phyloP scores from a whole-genome alignment of 1,284 basidiomycete genomes.

The Melampsora americana region DNA sequence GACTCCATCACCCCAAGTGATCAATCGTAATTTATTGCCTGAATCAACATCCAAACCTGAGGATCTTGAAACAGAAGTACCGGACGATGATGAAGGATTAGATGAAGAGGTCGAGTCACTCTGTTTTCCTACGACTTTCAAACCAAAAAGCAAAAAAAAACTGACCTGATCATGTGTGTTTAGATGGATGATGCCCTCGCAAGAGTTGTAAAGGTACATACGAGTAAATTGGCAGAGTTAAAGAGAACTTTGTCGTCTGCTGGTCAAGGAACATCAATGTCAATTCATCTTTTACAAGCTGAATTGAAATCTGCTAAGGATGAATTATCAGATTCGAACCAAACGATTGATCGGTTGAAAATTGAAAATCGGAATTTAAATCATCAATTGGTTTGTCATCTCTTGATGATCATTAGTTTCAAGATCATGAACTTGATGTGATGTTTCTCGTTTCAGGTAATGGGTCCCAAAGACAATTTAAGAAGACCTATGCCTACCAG shows the following conservation, averaged over 20 bases:
- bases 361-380: background rate
- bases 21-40: background rate
- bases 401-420: background rate
- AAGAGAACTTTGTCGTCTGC: conserved; percentile 8
- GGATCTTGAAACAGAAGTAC: background rate
- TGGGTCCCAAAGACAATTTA: background rate
- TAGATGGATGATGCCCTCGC: conserved; percentile 34
- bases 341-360: background rate
- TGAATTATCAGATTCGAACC: background rate
- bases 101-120: background rate
- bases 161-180: background rate
- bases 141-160: background rate
- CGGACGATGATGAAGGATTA: background rate
- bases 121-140: too few relatives aligned
- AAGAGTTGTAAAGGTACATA: conserved; percentile 27
- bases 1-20: background rate
- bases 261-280: conserved; percentile 36
- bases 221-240: conserved; percentile 18
- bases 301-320: conserved; percentile 31
- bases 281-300: conserved; percentile 37
- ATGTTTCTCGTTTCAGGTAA: background rate
- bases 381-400: background rate
- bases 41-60: background rate
- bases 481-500: background rate
- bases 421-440: background rate